Base-by-base conservation (phyloP, 805 yeast genomes). In the Crinitomyces ghanaensis region DNA sequence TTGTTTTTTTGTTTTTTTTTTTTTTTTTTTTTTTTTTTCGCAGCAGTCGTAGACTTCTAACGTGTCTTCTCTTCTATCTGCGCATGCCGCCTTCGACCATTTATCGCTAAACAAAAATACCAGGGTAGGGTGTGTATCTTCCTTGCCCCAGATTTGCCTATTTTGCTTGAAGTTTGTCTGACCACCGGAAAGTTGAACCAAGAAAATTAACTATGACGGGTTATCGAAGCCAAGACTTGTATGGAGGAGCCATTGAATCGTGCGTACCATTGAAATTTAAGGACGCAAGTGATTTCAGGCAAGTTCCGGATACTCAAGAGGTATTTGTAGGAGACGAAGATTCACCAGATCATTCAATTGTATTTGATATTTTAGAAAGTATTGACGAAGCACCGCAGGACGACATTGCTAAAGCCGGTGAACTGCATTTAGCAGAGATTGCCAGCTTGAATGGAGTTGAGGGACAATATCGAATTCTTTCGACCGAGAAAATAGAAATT, bases 231-330 rank as follows among this genome's bases (percentile, higher is more conserved):
- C 25, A 42, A 31, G 58, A 58, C 19, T 55, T 85, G 4, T 86
- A 77, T 50, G 97, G 97, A 1, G 97, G 96, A 1, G 91, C 94
- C 1, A 66, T 85, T 13, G 49, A 64, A 2, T 65, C 74, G 0
- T 55, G 54, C 3, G 38, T 85, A 4, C 94, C 95, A 0, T 37
- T 44, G 1, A 70, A 68, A 0, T 63, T 77, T 31, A 49, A 77
- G 2, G 96, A 91, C 54, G 95, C 85, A 1, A 78, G 94, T 1
- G 54, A 62, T 23, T 51, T 86, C 31, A 62, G 98, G 36, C 82
- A 82, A 39, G 72, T 91, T 3, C 97, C 98, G 0, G 96, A 91
- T 49, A 75, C 85, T 1, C 97, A 91, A 52, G 98, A 88, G 53
- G 95, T 88, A 17, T 91, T 70, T 53, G 72, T 86, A 3, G 66